These are phyloP conservation scores for Vaccinium myrtillus DNA, from an alignment of 148 eudicot genomes.

Conservation along the genomic window DNA sequence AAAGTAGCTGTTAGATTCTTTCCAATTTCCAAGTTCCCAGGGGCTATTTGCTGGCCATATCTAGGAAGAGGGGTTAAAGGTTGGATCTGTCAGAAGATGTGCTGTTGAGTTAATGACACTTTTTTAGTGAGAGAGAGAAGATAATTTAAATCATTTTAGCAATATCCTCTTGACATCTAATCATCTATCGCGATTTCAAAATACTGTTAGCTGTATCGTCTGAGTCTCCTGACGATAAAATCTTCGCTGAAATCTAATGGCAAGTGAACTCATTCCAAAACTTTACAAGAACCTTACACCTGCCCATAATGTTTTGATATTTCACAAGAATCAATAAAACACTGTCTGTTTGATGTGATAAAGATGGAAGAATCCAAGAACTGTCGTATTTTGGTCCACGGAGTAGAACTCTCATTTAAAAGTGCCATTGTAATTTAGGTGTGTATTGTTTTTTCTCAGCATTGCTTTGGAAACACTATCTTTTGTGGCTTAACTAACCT, in stretches of 20 bases:
- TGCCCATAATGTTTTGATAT: neutral
- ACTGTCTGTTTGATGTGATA: neutral
- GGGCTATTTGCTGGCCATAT: neutral
- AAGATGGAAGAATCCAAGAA: neutral
- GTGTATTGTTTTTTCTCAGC: neutral
- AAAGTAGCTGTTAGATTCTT: neutral
- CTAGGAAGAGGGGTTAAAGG: neutral
- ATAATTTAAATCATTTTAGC: neutral
- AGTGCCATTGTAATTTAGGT: neutral
- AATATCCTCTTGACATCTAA: neutral
- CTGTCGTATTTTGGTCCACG: neutral
- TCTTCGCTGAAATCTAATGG: neutral
- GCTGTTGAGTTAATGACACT: neutral
- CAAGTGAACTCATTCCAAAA: neutral
- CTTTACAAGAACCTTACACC: neutral
- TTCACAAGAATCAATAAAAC: neutral
- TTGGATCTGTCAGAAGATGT: slow-evolving; percentile 2
- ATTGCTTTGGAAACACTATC: neutral
- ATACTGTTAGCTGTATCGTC: neutral
- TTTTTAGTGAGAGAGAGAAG: neutral
- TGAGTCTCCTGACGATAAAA: neutral
- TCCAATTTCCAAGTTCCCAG: neutral
- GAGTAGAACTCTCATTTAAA: neutral
- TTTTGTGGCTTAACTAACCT: neutral
- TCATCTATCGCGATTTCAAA: neutral